Evolutionary conservation across 495 filamentous ascomycete genomes (phyloP), one percentile per base, ranked within the genome.

Genomic region (Penicillium nucicola): DNA sequence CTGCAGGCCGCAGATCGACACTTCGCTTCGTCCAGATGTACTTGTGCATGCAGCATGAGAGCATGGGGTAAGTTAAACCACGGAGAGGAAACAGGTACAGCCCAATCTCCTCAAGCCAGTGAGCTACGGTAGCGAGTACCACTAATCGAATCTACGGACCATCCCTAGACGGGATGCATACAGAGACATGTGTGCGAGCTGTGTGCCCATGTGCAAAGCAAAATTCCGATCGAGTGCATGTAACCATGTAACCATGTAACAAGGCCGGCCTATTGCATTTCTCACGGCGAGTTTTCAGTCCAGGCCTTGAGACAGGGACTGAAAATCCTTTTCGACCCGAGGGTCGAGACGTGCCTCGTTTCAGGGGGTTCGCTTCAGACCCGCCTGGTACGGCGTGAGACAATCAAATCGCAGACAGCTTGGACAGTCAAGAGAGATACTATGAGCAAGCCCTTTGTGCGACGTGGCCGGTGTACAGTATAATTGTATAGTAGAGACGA

Each of bases 1-100:
- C 5, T 42, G 30, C 44, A 54, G 30, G 31, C 40, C 42, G 58
- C 51, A 55, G 58, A 60, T 61, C 50, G 22, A 6, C 19, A 43
- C 12, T 33, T 39, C 25, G 32, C 18, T 14, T 44, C 41, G n/a
- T 14, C 18, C 19, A 14, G 14, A 48, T 32, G 28, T 40, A 36
- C 19, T 32, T 41, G 17, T 25, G 20, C 20, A 22, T 22, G 5
- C 20, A 22, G 20, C 10, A 28, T 28, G 7, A 28, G 25, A 28
- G 25, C 10, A 28, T 28, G 5, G 5, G 10, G 25, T 9, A 28
- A n/a, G n/a, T n/a, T 28, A 8, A 28, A 28, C 6, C 1, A 28
- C 25, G 7, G 25, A 28, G 7, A 28, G n/a, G n/a, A n/a, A n/a
- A n/a, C n/a, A n/a, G n/a, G n/a, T n/a, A n/a, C n/a, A n/a, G n/a